Percentiles rank a stretch among this genome's conserved stretches.
phyloP scores from a whole-genome alignment of 1,284 basidiomycete genomes.

The Trichosporon sp. region DNA sequence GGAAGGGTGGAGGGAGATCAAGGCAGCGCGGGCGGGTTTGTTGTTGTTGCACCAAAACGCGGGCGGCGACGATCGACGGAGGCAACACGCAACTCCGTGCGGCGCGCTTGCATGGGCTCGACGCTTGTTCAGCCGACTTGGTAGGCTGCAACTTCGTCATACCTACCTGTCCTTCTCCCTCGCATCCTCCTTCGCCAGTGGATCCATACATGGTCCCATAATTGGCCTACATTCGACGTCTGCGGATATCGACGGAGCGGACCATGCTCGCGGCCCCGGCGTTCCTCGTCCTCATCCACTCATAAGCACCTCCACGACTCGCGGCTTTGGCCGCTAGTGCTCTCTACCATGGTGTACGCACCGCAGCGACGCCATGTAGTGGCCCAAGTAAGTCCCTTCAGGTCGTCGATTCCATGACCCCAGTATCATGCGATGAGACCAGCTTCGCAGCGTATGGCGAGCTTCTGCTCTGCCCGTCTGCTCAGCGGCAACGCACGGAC shows the following conservation, averaged over 20 bases:
- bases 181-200: not conserved
- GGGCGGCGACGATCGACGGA: constrained; percentile 2
- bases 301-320: not conserved
- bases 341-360: constrained; percentile 30
- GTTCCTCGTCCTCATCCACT: not conserved
- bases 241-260: not conserved
- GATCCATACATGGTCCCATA: too few species aligned
- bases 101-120: not conserved
- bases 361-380: constrained; percentile 43
- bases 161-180: not conserved
- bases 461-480: too few species aligned
- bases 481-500: not conserved
- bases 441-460: too few species aligned
- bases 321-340: not conserved
- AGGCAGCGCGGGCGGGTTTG: not conserved
- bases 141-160: not conserved
- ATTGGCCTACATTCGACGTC: not conserved
- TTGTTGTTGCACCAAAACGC: constrained; percentile 4
- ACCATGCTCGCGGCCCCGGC: not conserved
- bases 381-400: constrained; percentile 25
- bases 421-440: too few species aligned
- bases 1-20: not conserved
- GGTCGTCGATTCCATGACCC: too few species aligned
- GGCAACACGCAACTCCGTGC: not conserved
- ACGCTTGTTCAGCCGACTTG: not conserved